phyloP scores from a whole-genome alignment of 176 grass and related monocot species.

The Lolium rigidum region DNA sequence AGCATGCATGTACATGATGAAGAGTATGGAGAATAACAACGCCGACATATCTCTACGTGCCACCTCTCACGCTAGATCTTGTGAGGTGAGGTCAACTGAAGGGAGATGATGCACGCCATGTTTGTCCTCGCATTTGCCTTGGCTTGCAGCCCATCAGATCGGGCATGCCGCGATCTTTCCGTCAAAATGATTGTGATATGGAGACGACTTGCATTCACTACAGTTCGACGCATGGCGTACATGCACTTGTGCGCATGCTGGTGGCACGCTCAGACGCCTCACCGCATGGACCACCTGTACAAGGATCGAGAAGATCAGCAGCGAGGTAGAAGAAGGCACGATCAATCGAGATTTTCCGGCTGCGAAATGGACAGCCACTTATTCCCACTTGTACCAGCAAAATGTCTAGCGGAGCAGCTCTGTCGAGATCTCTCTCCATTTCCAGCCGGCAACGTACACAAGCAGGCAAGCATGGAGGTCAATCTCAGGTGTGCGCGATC shows the following conservation, averaged over 20 bases:
- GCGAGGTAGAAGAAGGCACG: background rate
- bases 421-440: too few relatives aligned
- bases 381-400: background rate
- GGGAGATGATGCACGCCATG: background rate
- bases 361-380: background rate
- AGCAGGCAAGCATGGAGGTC: too few relatives aligned
- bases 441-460: too few relatives aligned
- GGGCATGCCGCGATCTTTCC: background rate
- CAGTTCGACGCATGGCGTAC: background rate
- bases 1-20: too few relatives aligned
- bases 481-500: too few relatives aligned
- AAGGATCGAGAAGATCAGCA: background rate
- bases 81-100: background rate
- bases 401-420: too few relatives aligned
- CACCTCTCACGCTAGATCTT: too few relatives aligned
- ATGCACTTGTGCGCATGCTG: background rate
- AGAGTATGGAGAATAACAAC: too few relatives aligned
- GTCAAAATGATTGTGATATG: background rate
- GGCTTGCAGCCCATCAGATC: background rate
- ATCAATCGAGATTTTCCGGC: background rate
- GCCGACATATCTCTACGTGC: too few relatives aligned
- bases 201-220: background rate
- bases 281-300: background rate
- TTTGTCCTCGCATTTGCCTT: background rate
- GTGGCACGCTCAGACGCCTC: background rate